phyloP scores from a whole-genome alignment of 257 asterid species.

The Misopates orontium region DNA sequence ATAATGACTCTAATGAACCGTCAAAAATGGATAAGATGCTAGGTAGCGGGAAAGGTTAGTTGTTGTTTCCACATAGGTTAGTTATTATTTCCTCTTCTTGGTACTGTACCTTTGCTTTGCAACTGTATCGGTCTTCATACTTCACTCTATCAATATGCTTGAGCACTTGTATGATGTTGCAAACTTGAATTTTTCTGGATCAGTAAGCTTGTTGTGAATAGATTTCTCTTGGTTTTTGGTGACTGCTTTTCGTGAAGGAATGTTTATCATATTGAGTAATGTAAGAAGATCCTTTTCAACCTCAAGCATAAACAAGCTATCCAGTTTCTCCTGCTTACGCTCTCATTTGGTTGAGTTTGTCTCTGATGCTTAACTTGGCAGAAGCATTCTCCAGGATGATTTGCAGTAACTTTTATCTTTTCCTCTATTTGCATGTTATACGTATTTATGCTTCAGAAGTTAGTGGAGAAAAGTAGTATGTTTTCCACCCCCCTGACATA shows the following conservation, averaged over 20 bases:
- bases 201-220: slow-evolving; percentile 16
- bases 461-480: not conserved
- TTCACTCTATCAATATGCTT: slow-evolving; percentile 23
- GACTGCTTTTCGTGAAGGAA: slow-evolving; percentile 20
- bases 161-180: slow-evolving; percentile 10
- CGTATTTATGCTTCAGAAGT: slow-evolving; percentile 13
- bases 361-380: slow-evolving; percentile 6
- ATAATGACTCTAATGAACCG: slow-evolving; percentile 41
- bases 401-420: too few species aligned
- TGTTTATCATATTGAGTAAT: slow-evolving; percentile 18
- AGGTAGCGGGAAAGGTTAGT: slow-evolving; percentile 82
- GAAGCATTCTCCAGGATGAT: not conserved
- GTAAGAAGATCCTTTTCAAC: slow-evolving; percentile 12
- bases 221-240: slow-evolving; percentile 13
- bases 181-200: slow-evolving; percentile 18
- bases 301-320: slow-evolving; percentile 18
- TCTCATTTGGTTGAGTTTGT: slow-evolving; percentile 26
- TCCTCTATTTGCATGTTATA: not conserved
- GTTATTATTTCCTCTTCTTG: not conserved
- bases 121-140: not conserved
- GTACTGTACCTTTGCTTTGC: slow-evolving; percentile 4
- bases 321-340: not conserved
- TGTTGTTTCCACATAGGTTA: not conserved
- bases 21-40: slow-evolving; percentile 71
- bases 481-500: slow-evolving; percentile 28